phyloP scores from a whole-genome alignment of 2,329 filamentous ascomycete genomes.

The Trichoderma citrinoviride region DNA sequence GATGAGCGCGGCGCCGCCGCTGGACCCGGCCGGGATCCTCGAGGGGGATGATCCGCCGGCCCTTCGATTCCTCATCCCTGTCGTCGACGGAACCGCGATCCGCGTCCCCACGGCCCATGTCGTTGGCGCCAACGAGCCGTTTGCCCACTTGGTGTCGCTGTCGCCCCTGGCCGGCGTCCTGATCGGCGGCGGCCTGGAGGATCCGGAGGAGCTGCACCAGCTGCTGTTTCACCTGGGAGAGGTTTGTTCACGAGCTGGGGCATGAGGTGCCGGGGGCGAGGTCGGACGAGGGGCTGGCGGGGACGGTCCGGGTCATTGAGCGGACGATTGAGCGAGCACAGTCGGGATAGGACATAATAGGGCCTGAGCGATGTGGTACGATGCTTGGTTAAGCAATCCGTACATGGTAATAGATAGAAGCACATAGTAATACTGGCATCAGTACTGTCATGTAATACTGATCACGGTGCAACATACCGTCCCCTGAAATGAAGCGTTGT shows the following conservation, averaged over 20 bases:
- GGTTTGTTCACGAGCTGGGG: not conserved
- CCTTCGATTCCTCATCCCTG: conserved; percentile 28
- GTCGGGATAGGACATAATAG: not conserved
- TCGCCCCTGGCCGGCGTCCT: not conserved
- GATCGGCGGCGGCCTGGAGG: not conserved
- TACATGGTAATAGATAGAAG: not conserved
- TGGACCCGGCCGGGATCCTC: conserved; percentile 30
- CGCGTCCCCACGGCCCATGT: conserved; percentile 29
- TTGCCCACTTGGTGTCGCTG: not conserved
- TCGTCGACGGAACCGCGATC: conserved; percentile 28
- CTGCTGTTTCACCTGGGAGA: not conserved
- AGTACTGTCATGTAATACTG: no score
- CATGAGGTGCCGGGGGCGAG: conserved; percentile 6
- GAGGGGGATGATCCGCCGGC: conserved; percentile 16
- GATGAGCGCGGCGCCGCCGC: conserved; percentile 32
- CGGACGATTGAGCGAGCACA: not conserved
- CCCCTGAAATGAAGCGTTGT: no score
- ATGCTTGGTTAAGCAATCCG: not conserved
- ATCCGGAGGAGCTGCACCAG: conserved; percentile 3
- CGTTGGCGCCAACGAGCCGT: not conserved
- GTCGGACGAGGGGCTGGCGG: not conserved
- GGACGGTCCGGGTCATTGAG: not conserved
- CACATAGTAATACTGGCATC: no score
- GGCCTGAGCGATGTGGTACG: no score
- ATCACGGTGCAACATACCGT: no score